These are phyloP conservation scores for Pseudozyma sp. DNA, from an alignment of 1,284 basidiomycete species.

Conservation along the genomic window DNA sequence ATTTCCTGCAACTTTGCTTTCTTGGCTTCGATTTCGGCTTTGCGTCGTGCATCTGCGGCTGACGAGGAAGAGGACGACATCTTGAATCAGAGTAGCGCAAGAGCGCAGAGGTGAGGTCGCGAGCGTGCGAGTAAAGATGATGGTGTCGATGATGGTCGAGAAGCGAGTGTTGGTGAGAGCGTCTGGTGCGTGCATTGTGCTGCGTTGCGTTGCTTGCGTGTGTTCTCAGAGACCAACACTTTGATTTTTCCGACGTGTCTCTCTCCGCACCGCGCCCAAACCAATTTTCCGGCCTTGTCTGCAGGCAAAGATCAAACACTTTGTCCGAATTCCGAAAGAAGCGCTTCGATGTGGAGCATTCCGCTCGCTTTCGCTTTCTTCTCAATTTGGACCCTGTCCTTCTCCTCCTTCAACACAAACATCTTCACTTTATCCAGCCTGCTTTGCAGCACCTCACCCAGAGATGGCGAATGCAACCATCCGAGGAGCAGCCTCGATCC, in stretches of 20 bases:
- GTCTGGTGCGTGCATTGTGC: neutral
- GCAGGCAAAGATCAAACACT: neutral
- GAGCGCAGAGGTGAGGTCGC: no score
- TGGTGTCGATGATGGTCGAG: neutral
- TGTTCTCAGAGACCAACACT: conserved; percentile 28
- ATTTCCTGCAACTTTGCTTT: conserved; percentile 86
- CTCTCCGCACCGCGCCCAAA: neutral
- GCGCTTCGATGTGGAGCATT: neutral
- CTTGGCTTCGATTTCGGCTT: conserved; percentile 91
- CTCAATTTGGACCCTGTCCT: neutral
- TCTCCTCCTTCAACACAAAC: neutral
- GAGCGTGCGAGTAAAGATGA: neutral
- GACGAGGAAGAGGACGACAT: conserved; percentile 34
- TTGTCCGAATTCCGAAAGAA: neutral
- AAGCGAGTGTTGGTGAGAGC: neutral
- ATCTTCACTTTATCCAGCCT: conserved; percentile 4
- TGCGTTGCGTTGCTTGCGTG: no score
- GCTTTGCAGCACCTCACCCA: neutral
- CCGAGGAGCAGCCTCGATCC: conserved; percentile 82
- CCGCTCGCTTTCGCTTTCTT: neutral
- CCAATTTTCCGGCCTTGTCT: neutral
- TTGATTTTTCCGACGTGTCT: neutral
- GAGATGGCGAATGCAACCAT: conserved; percentile 86
- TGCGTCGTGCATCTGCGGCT: conserved; percentile 70
- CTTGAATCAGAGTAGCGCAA: no score